These are phyloP conservation scores for Aspergillus novoparasiticus DNA, from an alignment of 2,329 filamentous ascomycete species.

Conservation along the genomic window DNA sequence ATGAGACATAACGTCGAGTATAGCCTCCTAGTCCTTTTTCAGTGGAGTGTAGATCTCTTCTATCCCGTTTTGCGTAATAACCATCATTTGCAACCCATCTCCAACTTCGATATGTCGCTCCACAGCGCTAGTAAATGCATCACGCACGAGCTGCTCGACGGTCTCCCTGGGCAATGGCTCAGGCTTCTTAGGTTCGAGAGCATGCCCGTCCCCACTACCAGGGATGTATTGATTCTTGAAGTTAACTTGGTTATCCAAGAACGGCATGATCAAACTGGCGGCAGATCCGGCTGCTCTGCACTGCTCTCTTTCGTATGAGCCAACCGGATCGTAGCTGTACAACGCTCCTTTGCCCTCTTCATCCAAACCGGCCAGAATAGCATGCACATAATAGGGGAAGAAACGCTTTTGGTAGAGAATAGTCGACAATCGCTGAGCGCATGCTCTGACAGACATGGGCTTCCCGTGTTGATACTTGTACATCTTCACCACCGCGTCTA, in stretches of 20 bases:
- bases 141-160: conserved; percentile 87
- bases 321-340: conserved; percentile 97
- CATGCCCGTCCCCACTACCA: conserved; percentile 80
- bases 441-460: conserved; percentile 90
- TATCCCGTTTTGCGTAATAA: conserved; percentile 85
- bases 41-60: conserved; percentile 80
- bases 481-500: conserved; percentile 96
- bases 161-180: conserved; percentile 70
- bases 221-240: conserved; percentile 98
- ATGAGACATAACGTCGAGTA: conserved; percentile 11
- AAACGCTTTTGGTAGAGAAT: conserved; percentile 98
- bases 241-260: conserved; percentile 99
- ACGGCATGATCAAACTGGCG: conserved; percentile 95
- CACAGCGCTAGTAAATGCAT: conserved; percentile 96
- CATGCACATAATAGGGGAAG: conserved; percentile 97
- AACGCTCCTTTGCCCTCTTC: conserved; percentile 92
- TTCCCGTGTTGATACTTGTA: conserved; percentile 98
- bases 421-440: conserved; percentile 90
- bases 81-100: conserved; percentile 92
- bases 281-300: conserved; percentile 92
- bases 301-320: conserved; percentile 95
- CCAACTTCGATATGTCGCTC: conserved; percentile 99
- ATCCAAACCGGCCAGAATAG: conserved; percentile 90
- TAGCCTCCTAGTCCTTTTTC: conserved; percentile 75
- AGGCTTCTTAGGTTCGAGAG: conserved; percentile 62